Base-by-base conservation (phyloP, 148 eudicot species). In the Hydrangea macrophylla region DNA sequence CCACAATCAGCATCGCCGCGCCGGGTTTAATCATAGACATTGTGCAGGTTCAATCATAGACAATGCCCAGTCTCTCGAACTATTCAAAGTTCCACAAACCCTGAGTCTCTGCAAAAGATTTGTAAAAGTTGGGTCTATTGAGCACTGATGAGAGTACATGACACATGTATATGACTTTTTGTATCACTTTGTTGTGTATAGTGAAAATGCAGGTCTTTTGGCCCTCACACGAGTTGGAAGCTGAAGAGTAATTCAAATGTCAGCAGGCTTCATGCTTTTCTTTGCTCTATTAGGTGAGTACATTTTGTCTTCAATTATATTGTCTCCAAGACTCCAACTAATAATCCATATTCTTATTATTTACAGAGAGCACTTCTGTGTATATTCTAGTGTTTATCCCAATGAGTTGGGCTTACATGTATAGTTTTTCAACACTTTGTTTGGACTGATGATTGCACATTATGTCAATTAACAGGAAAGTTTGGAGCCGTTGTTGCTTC, bases 401-500 rank as follows among this genome's bases (percentile, higher is more conserved):
- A 42, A 42, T 42, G 17, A 3, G 48, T n/a, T 42, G 17, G 48
- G 48, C 11, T 42, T 42, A 12, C 48, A 42, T 15, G 11, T 3
- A 4, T 42, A 42, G 18, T 42, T 42, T 42, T 15, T 2, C 17
- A 15, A 11, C 6, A 11, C 2, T 15, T 42, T 42, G 18, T 15
- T 42, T 42, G 48, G 48, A 42, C 48, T 42, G 17, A 11, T 48
- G 53, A n/a, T 27, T 1, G 0, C 10, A 6, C 24, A 23, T 8
- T 32, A 33, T 70, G 54, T 48, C 27, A 12, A 10, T 42, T 45
- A 75, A 54, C 84, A 94, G 97, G 97, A 62, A 94, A 94, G 74
- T 90, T 90, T 63, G 98, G 92, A 23, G 98, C 97, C 44, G 69
- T 88, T 62, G 76, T 90, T 7, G 96, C 98, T 69, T 86, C 98